A percentile compares a stretch with the other conserved stretches of the same genome.
Evolutionary conservation across 768 basidiomycete species (phyloP).

Genomic region (Rickenella mellea): DNA sequence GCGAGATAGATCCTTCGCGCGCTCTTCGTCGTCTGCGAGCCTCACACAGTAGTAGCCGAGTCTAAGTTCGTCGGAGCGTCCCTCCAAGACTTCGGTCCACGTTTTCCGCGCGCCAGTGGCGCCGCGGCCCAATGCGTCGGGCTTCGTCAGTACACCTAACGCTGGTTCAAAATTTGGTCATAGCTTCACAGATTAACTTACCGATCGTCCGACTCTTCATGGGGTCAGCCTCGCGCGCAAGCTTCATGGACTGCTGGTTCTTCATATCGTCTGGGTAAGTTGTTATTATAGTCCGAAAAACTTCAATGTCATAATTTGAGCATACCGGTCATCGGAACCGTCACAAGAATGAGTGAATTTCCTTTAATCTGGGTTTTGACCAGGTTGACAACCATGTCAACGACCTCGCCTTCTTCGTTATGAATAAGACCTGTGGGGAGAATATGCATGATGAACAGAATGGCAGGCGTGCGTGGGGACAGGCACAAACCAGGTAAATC

Average conservation of each 20-base stretch:
- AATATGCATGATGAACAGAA: neutral
- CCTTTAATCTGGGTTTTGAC: slow-evolving; percentile 39
- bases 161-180: neutral
- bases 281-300: neutral
- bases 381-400: slow-evolving; percentile 37
- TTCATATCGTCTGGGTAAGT: slow-evolving; percentile 40
- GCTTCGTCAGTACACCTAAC: slow-evolving; percentile 62
- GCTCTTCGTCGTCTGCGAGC: slow-evolving; percentile 50
- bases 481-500: slow-evolving; percentile 41
- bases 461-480: neutral
- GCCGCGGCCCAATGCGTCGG: slow-evolving; percentile 42
- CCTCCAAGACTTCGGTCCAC: slow-evolving; percentile 48
- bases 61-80: slow-evolving; percentile 25
- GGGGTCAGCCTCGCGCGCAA: slow-evolving; percentile 38
- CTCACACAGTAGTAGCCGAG: slow-evolving; percentile 65
- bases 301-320: neutral
- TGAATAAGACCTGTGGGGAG: slow-evolving; percentile 32
- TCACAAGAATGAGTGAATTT: slow-evolving; percentile 44
- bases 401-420: slow-evolving; percentile 32
- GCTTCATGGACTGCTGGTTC: slow-evolving; percentile 43
- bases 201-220: slow-evolving; percentile 44
- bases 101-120: slow-evolving; percentile 25
- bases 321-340: slow-evolving; percentile 44
- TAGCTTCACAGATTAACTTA: slow-evolving; percentile 7
- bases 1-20: slow-evolving; percentile 26